These are phyloP conservation scores for Paraglomus brasilianum DNA, from an alignment of 192 early-diverging fungal genomes.

Conservation along the genomic window DNA sequence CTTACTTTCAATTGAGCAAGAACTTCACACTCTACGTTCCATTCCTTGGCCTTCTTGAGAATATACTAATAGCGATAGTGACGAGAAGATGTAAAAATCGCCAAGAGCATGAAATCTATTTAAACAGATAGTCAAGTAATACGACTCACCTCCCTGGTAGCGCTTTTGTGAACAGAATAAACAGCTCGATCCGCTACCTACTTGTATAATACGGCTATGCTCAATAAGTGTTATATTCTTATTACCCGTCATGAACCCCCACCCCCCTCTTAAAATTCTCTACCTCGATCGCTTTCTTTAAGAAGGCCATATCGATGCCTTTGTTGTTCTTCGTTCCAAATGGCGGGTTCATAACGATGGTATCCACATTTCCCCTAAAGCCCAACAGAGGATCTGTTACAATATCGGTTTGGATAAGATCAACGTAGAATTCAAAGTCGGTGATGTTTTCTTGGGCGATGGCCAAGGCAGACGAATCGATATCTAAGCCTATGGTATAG, in stretches of 20 bases:
- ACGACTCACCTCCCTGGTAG: slow-evolving; percentile 61
- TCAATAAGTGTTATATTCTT: not conserved
- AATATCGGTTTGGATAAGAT: slow-evolving; percentile 61
- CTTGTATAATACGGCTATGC: no score
- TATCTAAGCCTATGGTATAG: slow-evolving; percentile 63
- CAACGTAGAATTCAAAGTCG: slow-evolving; percentile 59
- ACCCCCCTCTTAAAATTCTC: not conserved
- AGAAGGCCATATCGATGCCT: slow-evolving; percentile 71
- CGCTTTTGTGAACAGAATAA: slow-evolving; percentile 78
- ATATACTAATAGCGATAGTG: slow-evolving; percentile 46
- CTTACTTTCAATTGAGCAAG: slow-evolving; percentile 68
- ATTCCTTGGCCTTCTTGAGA: slow-evolving; percentile 65
- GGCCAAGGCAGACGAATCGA: slow-evolving; percentile 68
- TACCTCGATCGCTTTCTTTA: slow-evolving; percentile 68
- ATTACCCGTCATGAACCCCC: not conserved
- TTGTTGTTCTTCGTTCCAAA: slow-evolving; percentile 77
- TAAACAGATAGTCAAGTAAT: not conserved
- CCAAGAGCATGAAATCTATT: not conserved
- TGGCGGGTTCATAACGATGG: slow-evolving; percentile 80
- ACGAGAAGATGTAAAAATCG: not conserved
- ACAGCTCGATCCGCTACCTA: slow-evolving; percentile 62
- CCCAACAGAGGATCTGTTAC: slow-evolving; percentile 33
- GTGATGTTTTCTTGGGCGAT: slow-evolving; percentile 70
- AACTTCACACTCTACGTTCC: slow-evolving; percentile 71
- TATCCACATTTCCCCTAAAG: slow-evolving; percentile 61